Conservation (phyloP, 768 basidiomycete species). For the Russula brevipes region DNA sequence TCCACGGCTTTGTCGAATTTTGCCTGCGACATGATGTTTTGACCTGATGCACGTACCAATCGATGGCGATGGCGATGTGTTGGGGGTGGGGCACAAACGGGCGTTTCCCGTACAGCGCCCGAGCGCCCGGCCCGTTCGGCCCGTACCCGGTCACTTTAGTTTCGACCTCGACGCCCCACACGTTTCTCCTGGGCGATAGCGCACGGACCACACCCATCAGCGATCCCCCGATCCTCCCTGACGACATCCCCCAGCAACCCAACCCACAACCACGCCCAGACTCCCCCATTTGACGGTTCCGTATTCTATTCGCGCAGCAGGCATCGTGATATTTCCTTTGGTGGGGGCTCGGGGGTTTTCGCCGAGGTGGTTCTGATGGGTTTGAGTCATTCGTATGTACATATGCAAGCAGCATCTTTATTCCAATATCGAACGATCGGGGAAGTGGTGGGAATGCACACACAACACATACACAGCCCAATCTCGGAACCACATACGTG, state of each 20-base stretch:
- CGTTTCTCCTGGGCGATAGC: neutral
- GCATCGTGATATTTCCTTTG: too few species aligned
- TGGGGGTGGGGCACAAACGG: neutral
- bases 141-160: neutral
- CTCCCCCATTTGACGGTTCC: too few species aligned
- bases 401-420: too few species aligned
- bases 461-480: too few species aligned
- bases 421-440: too few species aligned
- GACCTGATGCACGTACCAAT: neutral
- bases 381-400: too few species aligned
- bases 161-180: neutral
- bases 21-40: conserved; percentile 52
- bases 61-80: conserved; percentile 3
- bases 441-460: too few species aligned
- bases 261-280: neutral
- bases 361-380: too few species aligned
- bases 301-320: too few species aligned
- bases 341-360: too few species aligned
- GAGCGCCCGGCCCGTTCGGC: neutral
- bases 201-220: neutral
- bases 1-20: conserved; percentile 72
- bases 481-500: too few species aligned
- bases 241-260: neutral
- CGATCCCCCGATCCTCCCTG: neutral
- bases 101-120: neutral